These are phyloP conservation scores for Sugiyamaella smithiae DNA, from an alignment of 805 yeast species.

Conservation along the genomic window DNA sequence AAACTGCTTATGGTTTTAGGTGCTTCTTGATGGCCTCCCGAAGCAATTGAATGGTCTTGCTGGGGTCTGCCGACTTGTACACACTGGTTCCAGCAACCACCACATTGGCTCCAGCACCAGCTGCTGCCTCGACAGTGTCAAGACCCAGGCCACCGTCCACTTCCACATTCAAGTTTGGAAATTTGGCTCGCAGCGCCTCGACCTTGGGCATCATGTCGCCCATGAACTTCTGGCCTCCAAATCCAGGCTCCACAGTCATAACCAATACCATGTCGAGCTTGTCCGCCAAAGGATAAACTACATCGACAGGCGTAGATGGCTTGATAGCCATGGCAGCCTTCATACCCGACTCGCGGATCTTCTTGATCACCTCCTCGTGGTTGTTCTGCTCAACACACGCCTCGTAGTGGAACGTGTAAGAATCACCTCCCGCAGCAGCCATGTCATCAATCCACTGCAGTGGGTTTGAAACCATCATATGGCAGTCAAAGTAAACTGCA, in stretches of 20 bases:
- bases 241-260: slow-evolving; percentile 99
- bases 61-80: slow-evolving; percentile 79
- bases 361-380: slow-evolving; percentile 67
- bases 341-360: slow-evolving; percentile 79
- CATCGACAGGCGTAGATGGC: slow-evolving; percentile 89
- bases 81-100: slow-evolving; percentile 97
- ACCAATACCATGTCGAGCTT: slow-evolving; percentile 90
- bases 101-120: slow-evolving; percentile 97
- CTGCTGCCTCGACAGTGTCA: slow-evolving; percentile 80
- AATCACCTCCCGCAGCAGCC: slow-evolving; percentile 93
- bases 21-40: slow-evolving; percentile 17
- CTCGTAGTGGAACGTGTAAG: slow-evolving; percentile 94
- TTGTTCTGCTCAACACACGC: slow-evolving; percentile 59
- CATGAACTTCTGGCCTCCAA: slow-evolving; percentile 98
- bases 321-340: slow-evolving; percentile 92
- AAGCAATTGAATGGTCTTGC: slow-evolving; percentile 56
- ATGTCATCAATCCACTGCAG: slow-evolving; percentile 92
- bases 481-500: slow-evolving; percentile 80
- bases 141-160: slow-evolving; percentile 96
- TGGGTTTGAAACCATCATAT: slow-evolving; percentile 94
- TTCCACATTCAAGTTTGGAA: slow-evolving; percentile 81
- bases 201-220: slow-evolving; percentile 96
- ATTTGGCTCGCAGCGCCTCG: slow-evolving; percentile 63
- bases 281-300: slow-evolving; percentile 68
- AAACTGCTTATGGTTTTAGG: background rate